A percentile compares a stretch with the other conserved stretches of the same genome.
phyloP scores from a whole-genome alignment of 2,329 filamentous ascomycete genomes.

The Penicillium italicum region DNA sequence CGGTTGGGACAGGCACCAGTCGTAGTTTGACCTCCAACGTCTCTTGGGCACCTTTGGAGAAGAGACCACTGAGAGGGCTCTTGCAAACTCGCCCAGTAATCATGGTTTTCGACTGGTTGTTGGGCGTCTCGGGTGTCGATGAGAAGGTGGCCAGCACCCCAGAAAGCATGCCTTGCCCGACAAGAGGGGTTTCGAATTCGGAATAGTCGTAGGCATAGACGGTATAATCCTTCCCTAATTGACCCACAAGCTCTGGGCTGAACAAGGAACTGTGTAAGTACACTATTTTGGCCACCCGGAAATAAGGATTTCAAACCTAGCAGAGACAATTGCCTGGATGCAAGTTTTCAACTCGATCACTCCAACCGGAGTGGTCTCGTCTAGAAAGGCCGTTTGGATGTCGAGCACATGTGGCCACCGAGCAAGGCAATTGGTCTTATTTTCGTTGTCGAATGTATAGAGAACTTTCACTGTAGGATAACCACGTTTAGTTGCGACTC shows the following conservation, averaged over 20 bases:
- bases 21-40: constrained; percentile 91
- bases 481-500: constrained; percentile 15
- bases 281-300: background rate
- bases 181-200: constrained; percentile 85
- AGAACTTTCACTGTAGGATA: constrained; percentile 76
- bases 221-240: constrained; percentile 79
- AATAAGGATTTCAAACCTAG: constrained; percentile 47
- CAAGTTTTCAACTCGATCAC: constrained; percentile 84
- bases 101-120: constrained; percentile 57
- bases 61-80: constrained; percentile 73
- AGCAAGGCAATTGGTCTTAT: constrained; percentile 84
- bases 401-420: constrained; percentile 75
- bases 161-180: constrained; percentile 93
- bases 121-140: constrained; percentile 49
- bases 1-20: constrained; percentile 70
- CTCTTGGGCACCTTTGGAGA: constrained; percentile 74
- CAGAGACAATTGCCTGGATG: constrained; percentile 71
- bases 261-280: constrained; percentile 9
- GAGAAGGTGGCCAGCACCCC: constrained; percentile 67
- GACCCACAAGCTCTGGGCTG: constrained; percentile 80
- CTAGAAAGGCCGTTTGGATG: constrained; percentile 75
- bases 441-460: constrained; percentile 90
- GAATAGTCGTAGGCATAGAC: constrained; percentile 97
- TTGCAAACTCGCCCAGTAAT: constrained; percentile 88
- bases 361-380: constrained; percentile 77